Evolutionary conservation across 257 asterid species (phyloP).

Genomic region (Fraxinus anomala): DNA sequence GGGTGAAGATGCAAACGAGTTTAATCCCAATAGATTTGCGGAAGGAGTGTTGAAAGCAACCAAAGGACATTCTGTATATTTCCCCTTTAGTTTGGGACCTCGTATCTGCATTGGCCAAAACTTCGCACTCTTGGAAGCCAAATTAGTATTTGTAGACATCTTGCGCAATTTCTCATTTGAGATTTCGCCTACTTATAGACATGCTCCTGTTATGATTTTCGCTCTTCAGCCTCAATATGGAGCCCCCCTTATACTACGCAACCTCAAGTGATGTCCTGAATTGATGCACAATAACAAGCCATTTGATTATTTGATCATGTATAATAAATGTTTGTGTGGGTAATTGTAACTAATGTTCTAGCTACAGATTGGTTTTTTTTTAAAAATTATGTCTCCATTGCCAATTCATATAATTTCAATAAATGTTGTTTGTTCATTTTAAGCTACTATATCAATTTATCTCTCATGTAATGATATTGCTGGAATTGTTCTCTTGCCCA

Average conservation of each 20-base stretch:
- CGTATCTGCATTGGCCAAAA: constrained; percentile 21
- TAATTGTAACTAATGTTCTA: not conserved
- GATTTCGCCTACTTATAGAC: not conserved
- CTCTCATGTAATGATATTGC: too few species aligned
- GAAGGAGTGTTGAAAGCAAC: constrained; percentile 27
- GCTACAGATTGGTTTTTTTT: too few species aligned
- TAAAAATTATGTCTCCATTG: too few species aligned
- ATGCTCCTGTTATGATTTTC: constrained; percentile 16
- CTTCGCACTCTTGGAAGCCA: constrained; percentile 16
- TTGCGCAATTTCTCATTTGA: constrained; percentile 19
- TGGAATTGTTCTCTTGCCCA: too few species aligned
- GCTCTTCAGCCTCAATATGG: constrained; percentile 28
- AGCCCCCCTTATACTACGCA: constrained; percentile 23
- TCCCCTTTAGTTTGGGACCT: constrained; percentile 26
- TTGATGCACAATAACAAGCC: too few species aligned
- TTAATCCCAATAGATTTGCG: constrained; percentile 22
- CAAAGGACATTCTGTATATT: constrained; percentile 10
- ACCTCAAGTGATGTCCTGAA: not conserved
- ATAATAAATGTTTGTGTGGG: not conserved
- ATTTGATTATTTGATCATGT: too few species aligned
- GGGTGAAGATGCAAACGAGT: constrained; percentile 30
- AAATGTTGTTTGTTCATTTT: too few species aligned
- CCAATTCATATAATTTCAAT: too few species aligned
- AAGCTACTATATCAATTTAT: too few species aligned
- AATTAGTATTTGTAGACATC: constrained; percentile 6